Evolutionary conservation across 495 filamentous ascomycete species (phyloP), one percentile per base, ranked within the genome.

Genomic region (Cladorrhinum samala): DNA sequence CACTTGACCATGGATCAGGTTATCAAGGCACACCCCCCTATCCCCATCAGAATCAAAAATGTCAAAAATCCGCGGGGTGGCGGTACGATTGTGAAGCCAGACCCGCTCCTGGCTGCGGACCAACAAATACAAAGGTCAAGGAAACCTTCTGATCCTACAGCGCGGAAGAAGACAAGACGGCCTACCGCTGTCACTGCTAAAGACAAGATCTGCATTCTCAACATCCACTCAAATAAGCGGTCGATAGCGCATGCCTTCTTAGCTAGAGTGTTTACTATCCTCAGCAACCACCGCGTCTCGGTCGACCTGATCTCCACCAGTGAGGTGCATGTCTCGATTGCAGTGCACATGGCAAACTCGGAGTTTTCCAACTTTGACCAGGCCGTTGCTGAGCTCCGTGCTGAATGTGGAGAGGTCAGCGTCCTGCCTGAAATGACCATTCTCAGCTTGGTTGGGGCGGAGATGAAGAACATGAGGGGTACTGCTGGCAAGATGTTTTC

Each of bases 1-100:
- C 93, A 93, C 46, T 86, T 96, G 63, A 98, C 93, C 49, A 97
- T 98, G 89, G 91, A 98, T 71, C 93, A 96, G 66, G 93, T 93
- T 46, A 95, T 97, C 67, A 87, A 84, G 46, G 91, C 92, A 2
- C 79, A 80, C 49, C 82, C 82, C 0, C 81, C 80, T 13, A 97
- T 97, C 67, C 89, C 86, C 8, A 94, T 96, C 60, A 88, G 93
- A 52, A 97, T 97, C 70, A 96, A 97, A 75, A 97, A 98, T 67
- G 93, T 97, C 64, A 91, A 94, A 74, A 96, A 96, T 61, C 90
- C 94, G 0, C 81, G 83, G 38, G 87, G 88, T 49, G 79, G 82
- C 51, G 93, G 93, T 45, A 99, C 93, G 23, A 76, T 95, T 49
- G 91, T 99, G 57, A 84, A 88, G 60, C 77, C 77, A 13, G 76